A percentile compares a stretch with the other conserved stretches of the same genome.
phyloP scores from a whole-genome alignment of 257 asterid species.

The Solanum peruvianum region DNA sequence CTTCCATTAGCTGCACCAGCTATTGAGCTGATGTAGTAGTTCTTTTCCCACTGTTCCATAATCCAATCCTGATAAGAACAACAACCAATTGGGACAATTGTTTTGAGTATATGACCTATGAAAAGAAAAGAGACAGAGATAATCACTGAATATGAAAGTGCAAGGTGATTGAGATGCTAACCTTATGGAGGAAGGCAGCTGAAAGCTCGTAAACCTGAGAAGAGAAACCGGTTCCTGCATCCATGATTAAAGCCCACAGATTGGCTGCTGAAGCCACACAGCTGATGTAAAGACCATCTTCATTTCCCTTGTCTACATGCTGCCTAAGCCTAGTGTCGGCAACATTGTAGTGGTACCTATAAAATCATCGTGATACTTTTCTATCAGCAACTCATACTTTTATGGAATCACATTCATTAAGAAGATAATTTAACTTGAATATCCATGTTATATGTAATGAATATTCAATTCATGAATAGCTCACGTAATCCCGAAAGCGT shows the following conservation, averaged over 20 bases:
- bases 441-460: background rate
- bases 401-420: background rate
- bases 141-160: background rate
- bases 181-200: constrained; percentile 87
- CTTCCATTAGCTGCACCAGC: constrained; percentile 94
- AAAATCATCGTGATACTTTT: background rate
- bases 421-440: background rate
- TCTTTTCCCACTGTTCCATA: constrained; percentile 99
- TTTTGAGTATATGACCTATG: background rate
- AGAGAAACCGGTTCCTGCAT: constrained; percentile 85
- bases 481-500: background rate
- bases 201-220: constrained; percentile 94
- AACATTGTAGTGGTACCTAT: constrained; percentile 79
- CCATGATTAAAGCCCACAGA: constrained; percentile 99
- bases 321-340: constrained; percentile 74
- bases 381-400: background rate
- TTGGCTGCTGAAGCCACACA: constrained; percentile 88
- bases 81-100: background rate
- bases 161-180: constrained; percentile 6
- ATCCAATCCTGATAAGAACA: constrained; percentile 71
- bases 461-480: background rate
- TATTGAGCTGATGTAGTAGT: constrained; percentile 87
- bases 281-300: constrained; percentile 85
- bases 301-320: constrained; percentile 88
- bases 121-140: background rate